phyloP scores from a whole-genome alignment of 2,329 filamentous ascomycete genomes.

The Teratosphaeria zuluensis region DNA sequence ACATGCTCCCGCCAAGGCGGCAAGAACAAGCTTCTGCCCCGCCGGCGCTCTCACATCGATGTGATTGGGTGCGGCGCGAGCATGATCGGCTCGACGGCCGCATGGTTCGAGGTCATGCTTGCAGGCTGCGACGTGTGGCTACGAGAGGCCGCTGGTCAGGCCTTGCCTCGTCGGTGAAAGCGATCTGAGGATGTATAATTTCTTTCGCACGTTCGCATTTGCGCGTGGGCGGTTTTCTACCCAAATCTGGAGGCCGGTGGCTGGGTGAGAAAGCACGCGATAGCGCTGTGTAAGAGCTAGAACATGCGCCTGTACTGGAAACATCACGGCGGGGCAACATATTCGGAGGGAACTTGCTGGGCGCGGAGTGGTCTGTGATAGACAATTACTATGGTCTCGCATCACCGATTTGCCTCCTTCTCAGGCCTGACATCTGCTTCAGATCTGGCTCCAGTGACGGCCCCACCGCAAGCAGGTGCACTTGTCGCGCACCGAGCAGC shows the following conservation, averaged over 20 bases:
- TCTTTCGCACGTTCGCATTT: not conserved
- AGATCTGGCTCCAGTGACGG: conserved; percentile 12
- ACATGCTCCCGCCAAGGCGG: not conserved
- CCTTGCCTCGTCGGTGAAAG: not conserved
- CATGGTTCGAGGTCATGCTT: not conserved
- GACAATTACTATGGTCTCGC: conserved; percentile 11
- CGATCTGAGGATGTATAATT: not conserved
- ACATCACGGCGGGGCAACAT: not conserved
- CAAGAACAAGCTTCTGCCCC: not conserved
- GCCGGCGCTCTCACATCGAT: not conserved
- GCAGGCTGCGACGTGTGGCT: not conserved
- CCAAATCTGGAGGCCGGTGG: not conserved
- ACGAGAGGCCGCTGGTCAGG: not conserved
- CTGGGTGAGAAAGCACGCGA: not conserved
- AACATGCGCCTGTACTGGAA: conserved; percentile 6
- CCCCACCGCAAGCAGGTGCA: not conserved
- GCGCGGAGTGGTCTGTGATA: not conserved
- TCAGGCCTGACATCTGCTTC: conserved; percentile 8
- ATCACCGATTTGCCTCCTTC: conserved; percentile 7
- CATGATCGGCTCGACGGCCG: too few species aligned
- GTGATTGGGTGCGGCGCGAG: not conserved
- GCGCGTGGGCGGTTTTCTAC: not conserved
- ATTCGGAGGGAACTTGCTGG: not conserved
- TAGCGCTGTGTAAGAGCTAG: conserved; percentile 1
- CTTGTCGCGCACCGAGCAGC: conserved; percentile 35